Percentiles rank a stretch among this genome's conserved stretches.
These are phyloP conservation scores for Cercophora samala DNA, from an alignment of 495 filamentous ascomycete species.

Conservation along the genomic window DNA sequence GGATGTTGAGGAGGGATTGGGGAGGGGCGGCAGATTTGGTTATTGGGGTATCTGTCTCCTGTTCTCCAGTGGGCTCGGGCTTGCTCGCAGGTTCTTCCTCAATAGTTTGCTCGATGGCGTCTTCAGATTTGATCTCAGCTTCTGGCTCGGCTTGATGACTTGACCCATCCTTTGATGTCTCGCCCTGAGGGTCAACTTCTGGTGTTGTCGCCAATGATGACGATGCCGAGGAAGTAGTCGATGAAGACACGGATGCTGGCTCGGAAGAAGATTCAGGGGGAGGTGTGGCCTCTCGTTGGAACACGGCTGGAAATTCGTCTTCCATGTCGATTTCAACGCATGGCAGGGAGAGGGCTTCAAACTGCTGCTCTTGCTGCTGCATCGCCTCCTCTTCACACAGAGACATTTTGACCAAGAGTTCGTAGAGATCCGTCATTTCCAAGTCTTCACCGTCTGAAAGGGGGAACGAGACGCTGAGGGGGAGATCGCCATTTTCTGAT, in stretches of 20 bases:
- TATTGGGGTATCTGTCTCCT: not conserved
- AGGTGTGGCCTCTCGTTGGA: not conserved
- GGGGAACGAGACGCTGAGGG: not conserved
- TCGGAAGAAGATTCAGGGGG: not conserved
- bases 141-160: not conserved
- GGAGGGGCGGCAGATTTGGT: not conserved
- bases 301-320: not conserved
- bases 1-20: not conserved
- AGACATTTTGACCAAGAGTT: conserved; percentile 8
- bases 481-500: conserved; percentile 8
- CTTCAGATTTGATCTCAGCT: not conserved
- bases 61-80: no score
- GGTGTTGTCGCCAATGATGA: not conserved
- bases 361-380: not conserved
- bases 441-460: conserved; percentile 1
- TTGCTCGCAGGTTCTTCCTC: not conserved
- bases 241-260: not conserved
- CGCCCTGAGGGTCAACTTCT: not conserved
- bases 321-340: conserved; percentile 8
- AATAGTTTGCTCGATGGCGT: not conserved
- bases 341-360: not conserved
- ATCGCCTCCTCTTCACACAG: conserved; percentile 2
- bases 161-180: not conserved
- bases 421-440: conserved; percentile 12
- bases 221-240: not conserved